Conservation (phyloP, 108 stramenopile genomes). For the Fragilariopsis cylindrus region DNA sequence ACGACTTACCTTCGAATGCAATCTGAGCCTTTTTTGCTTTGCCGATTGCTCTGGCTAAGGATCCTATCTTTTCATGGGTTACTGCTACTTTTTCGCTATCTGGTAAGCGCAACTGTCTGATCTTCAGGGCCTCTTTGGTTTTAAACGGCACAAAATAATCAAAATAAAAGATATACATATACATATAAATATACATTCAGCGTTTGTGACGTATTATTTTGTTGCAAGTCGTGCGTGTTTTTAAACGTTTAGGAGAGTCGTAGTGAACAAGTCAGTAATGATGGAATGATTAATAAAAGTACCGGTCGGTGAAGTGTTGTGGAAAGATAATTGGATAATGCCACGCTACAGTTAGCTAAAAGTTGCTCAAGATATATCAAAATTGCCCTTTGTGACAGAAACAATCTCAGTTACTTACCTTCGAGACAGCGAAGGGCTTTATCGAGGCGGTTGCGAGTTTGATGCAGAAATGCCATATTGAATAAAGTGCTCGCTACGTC, state of each 20-base stretch:
- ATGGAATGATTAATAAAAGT: too few species aligned
- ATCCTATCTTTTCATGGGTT: conserved; percentile 71
- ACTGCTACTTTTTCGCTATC: conserved; percentile 69
- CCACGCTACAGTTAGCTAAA: too few species aligned
- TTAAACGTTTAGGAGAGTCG: too few species aligned
- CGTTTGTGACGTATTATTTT: too few species aligned
- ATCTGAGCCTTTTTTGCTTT: conserved; percentile 66
- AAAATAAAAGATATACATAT: not conserved
- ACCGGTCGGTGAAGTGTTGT: too few species aligned
- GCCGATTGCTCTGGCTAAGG: conserved; percentile 46
- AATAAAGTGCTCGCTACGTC: conserved; percentile 81
- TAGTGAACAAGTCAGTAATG: too few species aligned
- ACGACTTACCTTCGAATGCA: conserved; percentile 37
- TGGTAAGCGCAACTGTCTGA: conserved; percentile 66
- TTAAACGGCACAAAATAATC: not conserved
- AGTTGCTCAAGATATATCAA: too few species aligned
- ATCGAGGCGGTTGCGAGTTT: conserved; percentile 53
- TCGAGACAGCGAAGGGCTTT: conserved; percentile 66
- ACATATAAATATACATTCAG: too few species aligned
- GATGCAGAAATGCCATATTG: conserved; percentile 70
- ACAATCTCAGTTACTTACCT: not conserved
- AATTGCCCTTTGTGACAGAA: too few species aligned
- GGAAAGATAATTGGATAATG: too few species aligned
- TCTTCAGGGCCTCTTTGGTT: conserved; percentile 58
- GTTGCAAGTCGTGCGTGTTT: too few species aligned